Percentiles rank a stretch among this genome's conserved stretches.
Evolutionary conservation across 1,284 basidiomycete species (phyloP).

Genomic region (Violaceomyces palustris): DNA sequence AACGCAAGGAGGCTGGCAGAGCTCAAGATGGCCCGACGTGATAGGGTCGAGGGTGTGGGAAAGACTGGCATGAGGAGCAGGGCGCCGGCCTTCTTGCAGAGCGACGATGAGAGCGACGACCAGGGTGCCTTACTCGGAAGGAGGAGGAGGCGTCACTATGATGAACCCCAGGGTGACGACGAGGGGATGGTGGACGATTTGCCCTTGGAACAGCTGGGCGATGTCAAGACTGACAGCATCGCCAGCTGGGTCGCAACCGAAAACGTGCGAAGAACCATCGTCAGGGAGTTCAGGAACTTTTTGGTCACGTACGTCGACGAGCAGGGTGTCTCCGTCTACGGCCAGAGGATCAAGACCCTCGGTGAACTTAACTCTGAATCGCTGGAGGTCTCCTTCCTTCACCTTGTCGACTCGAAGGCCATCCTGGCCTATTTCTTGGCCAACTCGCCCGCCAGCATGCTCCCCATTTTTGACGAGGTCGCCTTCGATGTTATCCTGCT

Average conservation of each 20-base stretch:
- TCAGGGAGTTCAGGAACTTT: slow-evolving; percentile 89
- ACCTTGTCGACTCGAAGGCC: slow-evolving; percentile 82
- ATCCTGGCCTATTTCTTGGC: slow-evolving; percentile 95
- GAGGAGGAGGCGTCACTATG: slow-evolving; percentile 54
- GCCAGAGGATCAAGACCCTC: slow-evolving; percentile 82
- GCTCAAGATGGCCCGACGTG: slow-evolving; percentile 77
- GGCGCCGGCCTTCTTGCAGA: slow-evolving; percentile 77
- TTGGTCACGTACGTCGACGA: slow-evolving; percentile 93
- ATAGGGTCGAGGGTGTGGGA: slow-evolving; percentile 67
- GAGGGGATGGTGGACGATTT: slow-evolving; percentile 68
- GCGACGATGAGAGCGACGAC: slow-evolving; percentile 59
- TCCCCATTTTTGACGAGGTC: slow-evolving; percentile 91
- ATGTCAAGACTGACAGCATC: slow-evolving; percentile 94
- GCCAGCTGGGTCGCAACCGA: slow-evolving; percentile 95
- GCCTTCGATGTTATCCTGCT: slow-evolving; percentile 88
- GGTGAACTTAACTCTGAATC: slow-evolving; percentile 98
- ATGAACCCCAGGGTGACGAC: slow-evolving; percentile 60
- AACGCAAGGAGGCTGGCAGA: slow-evolving; percentile 79
- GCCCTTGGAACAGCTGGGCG: slow-evolving; percentile 88
- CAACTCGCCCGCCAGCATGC: slow-evolving; percentile 87
- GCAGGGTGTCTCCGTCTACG: slow-evolving; percentile 85
- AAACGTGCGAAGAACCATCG: slow-evolving; percentile 80
- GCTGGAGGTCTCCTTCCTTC: slow-evolving; percentile 89
- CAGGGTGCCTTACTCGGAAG: slow-evolving; percentile 50
- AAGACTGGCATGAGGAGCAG: slow-evolving; percentile 61